phyloP scores from a whole-genome alignment of 1,139 yeast genomes.

The Pichia sp. region DNA sequence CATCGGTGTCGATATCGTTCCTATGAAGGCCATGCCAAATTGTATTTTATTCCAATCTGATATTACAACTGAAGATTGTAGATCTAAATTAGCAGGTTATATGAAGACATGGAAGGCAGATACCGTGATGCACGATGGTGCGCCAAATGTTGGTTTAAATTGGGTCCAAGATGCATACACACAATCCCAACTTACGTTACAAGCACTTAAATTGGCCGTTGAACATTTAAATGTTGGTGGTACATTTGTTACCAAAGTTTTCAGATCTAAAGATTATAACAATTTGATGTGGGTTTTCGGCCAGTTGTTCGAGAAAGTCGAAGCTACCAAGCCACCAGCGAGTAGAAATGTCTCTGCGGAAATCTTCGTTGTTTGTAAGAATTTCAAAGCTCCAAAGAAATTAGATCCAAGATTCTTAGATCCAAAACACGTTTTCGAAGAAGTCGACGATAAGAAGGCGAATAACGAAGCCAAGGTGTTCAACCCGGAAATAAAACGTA shows the following conservation, averaged over 20 bases:
- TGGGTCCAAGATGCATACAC: slow-evolving; percentile 99
- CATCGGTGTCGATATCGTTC: slow-evolving; percentile 97
- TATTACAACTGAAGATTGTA: slow-evolving; percentile 97
- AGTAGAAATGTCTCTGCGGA: slow-evolving; percentile 99
- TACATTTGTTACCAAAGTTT: slow-evolving; percentile 94
- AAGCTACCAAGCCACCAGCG: slow-evolving; percentile 98
- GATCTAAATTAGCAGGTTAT: slow-evolving; percentile 89
- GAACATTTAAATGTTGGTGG: slow-evolving; percentile 93
- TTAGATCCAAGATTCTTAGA: slow-evolving; percentile 91
- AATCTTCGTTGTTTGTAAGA: slow-evolving; percentile 95
- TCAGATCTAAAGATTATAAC: slow-evolving; percentile 97
- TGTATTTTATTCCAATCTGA: slow-evolving; percentile 94
- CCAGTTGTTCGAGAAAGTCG: slow-evolving; percentile 93
- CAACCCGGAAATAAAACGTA: slow-evolving; percentile 87
- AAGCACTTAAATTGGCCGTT: slow-evolving; percentile 92
- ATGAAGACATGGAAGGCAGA: slow-evolving; percentile 99
- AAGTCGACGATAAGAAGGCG: slow-evolving; percentile 69
- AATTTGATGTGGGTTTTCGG: slow-evolving; percentile 97
- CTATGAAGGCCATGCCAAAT: slow-evolving; percentile 92
- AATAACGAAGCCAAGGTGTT: slow-evolving; percentile 91
- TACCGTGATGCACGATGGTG: slow-evolving; percentile 98
- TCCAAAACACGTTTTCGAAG: slow-evolving; percentile 93
- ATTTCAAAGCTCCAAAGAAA: slow-evolving; percentile 94
- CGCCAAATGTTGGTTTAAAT: slow-evolving; percentile 98
- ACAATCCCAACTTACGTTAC: slow-evolving; percentile 92